Evolutionary conservation across 306 rosid genomes (phyloP), one percentile per base, ranked within the genome.

Genomic region (Rubus idaeus): DNA sequence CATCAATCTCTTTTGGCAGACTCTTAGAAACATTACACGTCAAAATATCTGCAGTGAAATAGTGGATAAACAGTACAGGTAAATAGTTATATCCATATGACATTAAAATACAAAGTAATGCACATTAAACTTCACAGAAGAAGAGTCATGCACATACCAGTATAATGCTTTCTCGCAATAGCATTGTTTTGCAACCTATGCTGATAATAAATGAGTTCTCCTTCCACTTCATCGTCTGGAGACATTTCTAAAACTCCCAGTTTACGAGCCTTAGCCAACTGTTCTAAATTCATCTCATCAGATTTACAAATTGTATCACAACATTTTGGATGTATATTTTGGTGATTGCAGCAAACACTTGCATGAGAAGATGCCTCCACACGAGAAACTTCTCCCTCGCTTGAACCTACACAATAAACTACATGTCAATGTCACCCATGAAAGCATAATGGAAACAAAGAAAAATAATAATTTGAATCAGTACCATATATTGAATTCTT

Each of bases 191-290:
- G 89, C 74, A 96, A 82, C 80, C 84, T 91, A 71, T 85, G 75
- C 82, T 96, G 99, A 76, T 83, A 87, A 88, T 89, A 89, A 75
- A 96, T 55, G 75, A 96, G 84, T 63, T 96, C 97, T 74, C 96
- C 94, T 79, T 96, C 99, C 83, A 96, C 77, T 83, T 96, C 99
- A 84, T 92, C 97, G 78, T 86, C 86, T 0, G 97, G 95, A 75
- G 86, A 82, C 77, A 76, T 75, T 76, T 90, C 89, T 13, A 75
- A 45, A 52, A 88, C 75, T 73, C 82, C 88, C 81, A 71, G 72
- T 64, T 86, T 73, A 66, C 78, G 79, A 79, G 90, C 89, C 79
- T 78, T 72, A 26, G 14, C 63, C 86, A 84, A 77, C 82, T 88
- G 89, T 66, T 88, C 86, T 71, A 68, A 55, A 76, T 83, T 82